These are phyloP conservation scores for Curvularia verruculosa DNA, from an alignment of 2,329 filamentous ascomycete genomes.

Conservation along the genomic window DNA sequence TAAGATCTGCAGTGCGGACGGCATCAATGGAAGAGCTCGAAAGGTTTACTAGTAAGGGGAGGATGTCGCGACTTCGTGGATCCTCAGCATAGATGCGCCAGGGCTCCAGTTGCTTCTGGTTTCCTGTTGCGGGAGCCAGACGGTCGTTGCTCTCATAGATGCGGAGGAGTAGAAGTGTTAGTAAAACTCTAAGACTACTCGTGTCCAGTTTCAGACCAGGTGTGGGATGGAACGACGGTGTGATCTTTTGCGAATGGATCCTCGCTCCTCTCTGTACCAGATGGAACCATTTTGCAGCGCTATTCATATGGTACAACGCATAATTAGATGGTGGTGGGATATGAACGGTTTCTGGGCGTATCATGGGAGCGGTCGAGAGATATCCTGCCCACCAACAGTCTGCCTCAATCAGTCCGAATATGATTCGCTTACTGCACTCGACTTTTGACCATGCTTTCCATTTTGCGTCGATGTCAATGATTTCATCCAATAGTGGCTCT, in stretches of 20 bases:
- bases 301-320: constrained; percentile 53
- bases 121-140: constrained; percentile 32
- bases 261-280: constrained; percentile 38
- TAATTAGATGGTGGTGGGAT: constrained; percentile 55
- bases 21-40: constrained; percentile 51
- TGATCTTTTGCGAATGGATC: constrained; percentile 42
- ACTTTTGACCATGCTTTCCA: constrained; percentile 62
- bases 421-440: constrained; percentile 58
- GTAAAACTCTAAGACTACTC: constrained; percentile 37
- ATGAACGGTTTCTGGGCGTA: constrained; percentile 55
- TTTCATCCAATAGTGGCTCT: constrained; percentile 52
- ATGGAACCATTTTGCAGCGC: constrained; percentile 40
- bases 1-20: constrained; percentile 55
- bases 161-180: constrained; percentile 42
- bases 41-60: constrained; percentile 46
- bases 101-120: constrained; percentile 41
- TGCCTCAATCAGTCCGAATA: constrained; percentile 54
- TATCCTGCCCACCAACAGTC: constrained; percentile 59
- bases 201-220: constrained; percentile 42
- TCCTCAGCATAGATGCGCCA: constrained; percentile 57
- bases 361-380: constrained; percentile 55
- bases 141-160: constrained; percentile 46
- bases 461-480: constrained; percentile 53
- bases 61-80: constrained; percentile 51
- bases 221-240: constrained; percentile 42